Base-by-base conservation (phyloP, 2,329 filamentous ascomycete species). In the Didymella exigua region DNA sequence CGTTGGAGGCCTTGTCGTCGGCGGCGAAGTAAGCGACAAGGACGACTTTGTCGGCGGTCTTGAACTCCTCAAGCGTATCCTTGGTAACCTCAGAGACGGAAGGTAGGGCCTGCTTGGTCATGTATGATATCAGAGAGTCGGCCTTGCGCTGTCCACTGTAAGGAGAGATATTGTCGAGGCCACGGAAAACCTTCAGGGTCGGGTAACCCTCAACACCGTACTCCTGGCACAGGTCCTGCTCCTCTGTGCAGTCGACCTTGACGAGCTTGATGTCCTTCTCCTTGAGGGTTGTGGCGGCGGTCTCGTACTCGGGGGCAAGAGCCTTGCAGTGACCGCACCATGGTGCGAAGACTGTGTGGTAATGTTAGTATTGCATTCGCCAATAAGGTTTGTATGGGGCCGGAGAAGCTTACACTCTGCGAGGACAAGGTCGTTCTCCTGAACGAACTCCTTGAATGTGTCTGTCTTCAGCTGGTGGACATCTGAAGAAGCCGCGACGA, bases 291-390 rank as follows among this genome's bases (percentile, higher is more conserved):
- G 90, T 93, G 45, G 91, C 91, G 47, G 91, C 90, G 76, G 90
- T 86, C 81, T 96, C 91, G 78, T 95, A 96, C 80, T 95, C 90
- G 74, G 90, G 90, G 60, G 90, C 95, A 65, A 99, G 90, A 58
- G 93, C 93, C 84, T 99, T 98, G 89, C 93, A 98, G 85, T 98
- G 93, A 65, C 93, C 93, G 68, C 90, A 96, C 93, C 93, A 96
- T 68, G 93, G 93, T 66, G 93, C 93, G 77, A 91, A 97, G 86
- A 97, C 89, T 91, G 50, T 91, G 50, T 38, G 49, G 4, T 33
- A 34, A 41, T 58, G 72, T 83, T 72, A 84, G 31, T 36, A 7
- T 23, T 16, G 11, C 11, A 36, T 21, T 29, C 36, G 21, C 36
- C 4, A 3, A 24, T 24, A 24, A 3, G 24, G 13, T 13, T 29